These are phyloP conservation scores for Mycena amicta DNA, from an alignment of 768 basidiomycete genomes.

Conservation along the genomic window DNA sequence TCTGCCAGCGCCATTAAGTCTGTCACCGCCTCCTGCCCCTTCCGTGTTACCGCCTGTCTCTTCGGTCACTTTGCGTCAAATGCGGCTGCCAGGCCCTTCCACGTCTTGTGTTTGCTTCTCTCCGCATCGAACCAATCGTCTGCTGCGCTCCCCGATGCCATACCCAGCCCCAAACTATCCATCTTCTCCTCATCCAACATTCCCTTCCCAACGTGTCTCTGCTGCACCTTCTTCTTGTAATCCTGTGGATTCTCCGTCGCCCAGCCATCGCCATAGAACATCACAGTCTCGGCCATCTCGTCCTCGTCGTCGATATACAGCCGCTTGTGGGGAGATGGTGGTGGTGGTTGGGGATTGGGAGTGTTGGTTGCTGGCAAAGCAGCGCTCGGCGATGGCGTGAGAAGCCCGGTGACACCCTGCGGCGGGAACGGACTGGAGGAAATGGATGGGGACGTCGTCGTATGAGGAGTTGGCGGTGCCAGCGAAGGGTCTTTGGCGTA, in stretches of 20 bases:
- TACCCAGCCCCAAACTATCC: background rate
- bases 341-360: no score
- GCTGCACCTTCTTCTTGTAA: constrained; percentile 5
- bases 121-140: constrained; percentile 6
- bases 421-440: background rate
- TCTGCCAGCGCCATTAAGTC: background rate
- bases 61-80: constrained; percentile 3
- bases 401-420: no score
- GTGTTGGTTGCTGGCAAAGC: no score
- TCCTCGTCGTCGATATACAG: background rate
- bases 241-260: constrained; percentile 6
- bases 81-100: background rate
- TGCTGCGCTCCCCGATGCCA: constrained; percentile 4
- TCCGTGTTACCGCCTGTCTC: background rate
- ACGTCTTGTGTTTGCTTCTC: background rate
- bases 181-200: constrained; percentile 3
- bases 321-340: background rate
- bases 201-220: background rate
- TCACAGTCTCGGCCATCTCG: background rate
- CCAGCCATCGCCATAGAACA: constrained; percentile 6
- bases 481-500: background rate
- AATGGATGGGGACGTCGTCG: background rate
- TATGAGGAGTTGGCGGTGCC: background rate
- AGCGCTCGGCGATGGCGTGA: no score
- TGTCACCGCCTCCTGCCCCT: background rate